These are phyloP conservation scores for Anastatica hierochuntica DNA, from an alignment of 345 rosid genomes.

Conservation along the genomic window DNA sequence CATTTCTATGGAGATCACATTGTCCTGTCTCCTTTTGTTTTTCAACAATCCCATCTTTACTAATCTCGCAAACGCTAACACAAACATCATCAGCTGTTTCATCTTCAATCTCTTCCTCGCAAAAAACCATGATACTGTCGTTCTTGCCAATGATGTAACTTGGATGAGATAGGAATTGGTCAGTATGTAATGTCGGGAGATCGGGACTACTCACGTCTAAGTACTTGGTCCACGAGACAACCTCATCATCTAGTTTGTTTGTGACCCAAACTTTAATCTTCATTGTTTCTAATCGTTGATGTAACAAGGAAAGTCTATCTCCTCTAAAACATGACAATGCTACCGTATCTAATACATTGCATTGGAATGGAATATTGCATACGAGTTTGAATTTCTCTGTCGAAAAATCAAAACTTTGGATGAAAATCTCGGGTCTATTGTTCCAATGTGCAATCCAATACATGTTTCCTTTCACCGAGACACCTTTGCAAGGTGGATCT, in stretches of 20 bases:
- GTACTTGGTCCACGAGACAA: conserved; percentile 14
- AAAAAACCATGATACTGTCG: conserved; percentile 12
- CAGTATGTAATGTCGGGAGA: conserved; percentile 19
- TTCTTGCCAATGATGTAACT: conserved; percentile 14
- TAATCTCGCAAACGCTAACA: conserved; percentile 7
- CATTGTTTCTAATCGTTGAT: conserved; percentile 6
- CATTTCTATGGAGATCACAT: not conserved
- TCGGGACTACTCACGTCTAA: conserved; percentile 3
- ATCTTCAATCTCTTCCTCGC: not conserved
- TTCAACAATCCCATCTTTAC: conserved; percentile 3
- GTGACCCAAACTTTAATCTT: conserved; percentile 22
- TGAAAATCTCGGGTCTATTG: conserved; percentile 7
- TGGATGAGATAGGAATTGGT: conserved; percentile 15
- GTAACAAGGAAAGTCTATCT: conserved; percentile 22
- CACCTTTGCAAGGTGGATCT: conserved; percentile 23
- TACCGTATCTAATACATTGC: conserved; percentile 4
- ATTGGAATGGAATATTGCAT: not conserved
- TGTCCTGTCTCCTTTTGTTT: conserved; percentile 6
- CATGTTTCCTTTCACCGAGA: conserved; percentile 23
- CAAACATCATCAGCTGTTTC: conserved; percentile 4
- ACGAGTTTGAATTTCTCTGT: conserved; percentile 5
- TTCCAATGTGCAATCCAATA: conserved; percentile 25
- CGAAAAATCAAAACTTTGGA: conserved; percentile 14
- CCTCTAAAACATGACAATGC: conserved; percentile 17
- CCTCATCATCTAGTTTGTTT: conserved; percentile 3